phyloP scores from a whole-genome alignment of 176 grass and related monocot species.

The maize (Zea mays) region DNA sequence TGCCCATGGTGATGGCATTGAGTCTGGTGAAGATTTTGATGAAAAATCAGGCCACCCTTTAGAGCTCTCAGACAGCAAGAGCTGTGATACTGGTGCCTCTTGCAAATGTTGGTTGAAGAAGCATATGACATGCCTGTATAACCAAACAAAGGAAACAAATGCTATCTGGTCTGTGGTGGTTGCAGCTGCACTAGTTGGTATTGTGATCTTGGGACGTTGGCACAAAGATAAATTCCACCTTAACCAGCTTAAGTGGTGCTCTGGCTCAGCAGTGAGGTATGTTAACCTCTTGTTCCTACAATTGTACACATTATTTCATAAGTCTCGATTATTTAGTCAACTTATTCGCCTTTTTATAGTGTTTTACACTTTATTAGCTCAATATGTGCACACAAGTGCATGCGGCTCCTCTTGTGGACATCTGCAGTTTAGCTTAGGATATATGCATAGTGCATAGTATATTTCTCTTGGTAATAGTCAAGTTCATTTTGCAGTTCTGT shows the following conservation, averaged over 20 bases:
- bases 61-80: conserved; percentile 24
- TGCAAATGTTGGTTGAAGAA: conserved; percentile 71
- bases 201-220: conserved; percentile 86
- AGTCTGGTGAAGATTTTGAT: conserved; percentile 28
- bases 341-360: not conserved
- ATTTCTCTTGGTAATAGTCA: not conserved
- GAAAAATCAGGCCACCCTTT: not conserved
- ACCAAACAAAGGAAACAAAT: conserved; percentile 72
- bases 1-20: conserved; percentile 22
- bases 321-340: not conserved
- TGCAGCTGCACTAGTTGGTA: conserved; percentile 69
- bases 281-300: not conserved
- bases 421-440: conserved; percentile 2
- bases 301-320: conserved; percentile 12
- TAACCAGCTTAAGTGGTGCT: conserved; percentile 55
- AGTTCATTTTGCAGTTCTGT: not conserved
- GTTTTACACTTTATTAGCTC: not conserved
- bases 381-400: not conserved
- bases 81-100: conserved; percentile 20
- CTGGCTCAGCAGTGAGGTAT: conserved; percentile 57
- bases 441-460: not conserved
- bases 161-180: conserved; percentile 85
- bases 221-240: conserved; percentile 74
- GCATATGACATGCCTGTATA: conserved; percentile 67
- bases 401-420: not conserved